These are phyloP conservation scores for Senna tora DNA, from an alignment of 306 rosid genomes.

Conservation along the genomic window DNA sequence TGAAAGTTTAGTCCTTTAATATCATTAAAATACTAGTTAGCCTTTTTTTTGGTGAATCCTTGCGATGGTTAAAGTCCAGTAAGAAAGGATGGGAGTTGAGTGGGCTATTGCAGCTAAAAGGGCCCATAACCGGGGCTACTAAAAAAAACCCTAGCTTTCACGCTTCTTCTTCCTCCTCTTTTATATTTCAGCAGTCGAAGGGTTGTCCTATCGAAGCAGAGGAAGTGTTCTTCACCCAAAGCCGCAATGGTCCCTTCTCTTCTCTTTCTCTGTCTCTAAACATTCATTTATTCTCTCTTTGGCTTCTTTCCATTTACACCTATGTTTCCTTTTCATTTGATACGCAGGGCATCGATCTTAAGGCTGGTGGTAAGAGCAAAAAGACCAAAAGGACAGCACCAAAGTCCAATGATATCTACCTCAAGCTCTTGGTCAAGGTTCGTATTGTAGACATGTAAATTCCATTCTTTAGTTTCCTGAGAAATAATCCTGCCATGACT, in stretches of 20 bases:
- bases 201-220: neutral
- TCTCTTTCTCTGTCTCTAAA: neutral
- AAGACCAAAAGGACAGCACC: slow-evolving; percentile 83
- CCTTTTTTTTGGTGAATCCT: no score
- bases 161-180: neutral
- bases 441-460: neutral
- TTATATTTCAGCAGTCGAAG: slow-evolving; percentile 12
- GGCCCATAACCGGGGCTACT: neutral
- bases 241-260: slow-evolving; percentile 41
- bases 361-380: slow-evolving; percentile 95
- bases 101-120: neutral
- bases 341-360: slow-evolving; percentile 54
- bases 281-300: neutral
- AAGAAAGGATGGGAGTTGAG: neutral
- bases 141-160: slow-evolving; percentile 38
- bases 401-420: slow-evolving; percentile 86
- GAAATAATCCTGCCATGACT: neutral
- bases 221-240: slow-evolving; percentile 19
- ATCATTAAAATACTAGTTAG: no score
- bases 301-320: neutral
- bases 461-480: neutral
- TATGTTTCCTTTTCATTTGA: neutral
- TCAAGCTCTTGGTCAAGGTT: slow-evolving; percentile 59
- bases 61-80: neutral
- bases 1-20: no score